These are phyloP conservation scores for Colletotrichum eleusines DNA, from an alignment of 2,329 filamentous ascomycete species.

Conservation along the genomic window DNA sequence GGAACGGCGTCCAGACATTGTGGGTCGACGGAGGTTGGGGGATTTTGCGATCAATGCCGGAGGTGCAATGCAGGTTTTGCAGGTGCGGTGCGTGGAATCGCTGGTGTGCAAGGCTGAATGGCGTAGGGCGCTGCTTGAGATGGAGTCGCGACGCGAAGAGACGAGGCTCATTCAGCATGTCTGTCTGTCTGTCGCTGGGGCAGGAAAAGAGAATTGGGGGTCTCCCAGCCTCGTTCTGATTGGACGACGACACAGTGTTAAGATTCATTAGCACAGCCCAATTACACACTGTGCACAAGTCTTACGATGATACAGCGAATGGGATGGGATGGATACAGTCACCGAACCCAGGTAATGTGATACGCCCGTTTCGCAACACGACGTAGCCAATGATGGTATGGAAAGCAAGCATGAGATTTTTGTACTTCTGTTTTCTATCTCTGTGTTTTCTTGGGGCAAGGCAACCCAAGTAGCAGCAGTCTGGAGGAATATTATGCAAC, in stretches of 20 bases:
- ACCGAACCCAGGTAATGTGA: not conserved
- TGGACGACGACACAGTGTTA: rapidly evolving
- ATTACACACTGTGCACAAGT: not conserved
- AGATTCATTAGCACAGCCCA: not conserved
- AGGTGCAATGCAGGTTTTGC: slow-evolving; percentile 7
- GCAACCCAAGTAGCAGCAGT: slow-evolving; percentile 12
- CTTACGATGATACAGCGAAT: not conserved
- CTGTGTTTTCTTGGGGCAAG: not conserved
- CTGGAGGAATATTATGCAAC: slow-evolving; percentile 15
- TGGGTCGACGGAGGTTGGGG: not conserved
- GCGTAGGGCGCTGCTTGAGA: slow-evolving; percentile 30
- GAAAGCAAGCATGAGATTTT: not conserved
- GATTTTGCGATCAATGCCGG: not conserved
- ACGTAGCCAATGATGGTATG: rapidly evolving
- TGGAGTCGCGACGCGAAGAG: slow-evolving; percentile 41
- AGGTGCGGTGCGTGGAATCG: slow-evolving; percentile 1
- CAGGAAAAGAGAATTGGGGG: slow-evolving; percentile 35
- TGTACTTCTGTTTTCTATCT: slow-evolving; percentile 9
- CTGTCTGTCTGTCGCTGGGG: not conserved
- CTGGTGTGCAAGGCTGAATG: slow-evolving; percentile 30
- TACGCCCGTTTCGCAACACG: not conserved
- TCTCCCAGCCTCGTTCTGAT: not conserved
- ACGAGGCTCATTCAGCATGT: slow-evolving; percentile 19
- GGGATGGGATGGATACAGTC: not conserved
- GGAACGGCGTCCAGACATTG: slow-evolving; percentile 41